Base-by-base conservation (phyloP, 2,329 filamentous ascomycete genomes). In the Chaetomium sp. region DNA sequence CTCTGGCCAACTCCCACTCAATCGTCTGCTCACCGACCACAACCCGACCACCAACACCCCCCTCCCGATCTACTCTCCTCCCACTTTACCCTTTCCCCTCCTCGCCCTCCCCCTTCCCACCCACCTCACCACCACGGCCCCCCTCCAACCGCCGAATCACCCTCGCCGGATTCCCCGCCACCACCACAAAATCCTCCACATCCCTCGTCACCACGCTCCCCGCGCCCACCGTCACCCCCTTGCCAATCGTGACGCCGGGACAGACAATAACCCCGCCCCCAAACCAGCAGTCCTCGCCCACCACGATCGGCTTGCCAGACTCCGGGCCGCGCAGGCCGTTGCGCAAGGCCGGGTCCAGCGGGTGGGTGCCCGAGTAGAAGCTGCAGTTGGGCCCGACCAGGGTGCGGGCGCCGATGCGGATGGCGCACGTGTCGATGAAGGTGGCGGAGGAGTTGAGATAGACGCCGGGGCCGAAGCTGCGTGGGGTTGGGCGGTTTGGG, bases 231-330 rank as follows among this genome's bases (percentile, higher is more conserved):
- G 88, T 90, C 4, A 80, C 82, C 0, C 92, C 92, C 62, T 83
- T 82, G 0, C 93, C 92, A 68, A 96, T 89, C 0, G 84, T 93
- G 27, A 96, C 87, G 0, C 92, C 92, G 0, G 91, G 87, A 51
- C 93, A 78, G 21, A 96, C 85, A 25, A 82, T 85, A 5, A 87
- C 87, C 72, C 88, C 89, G 0, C 90, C 90, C 1, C 88, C 90
- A 33, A 94, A 77, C 91, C 91, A 92, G 77, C 90, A 91, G 78
- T 96, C 92, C 68, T 92, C 88, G 0, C 89, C 91, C 60, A 96
- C 87, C 38, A 80, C 83, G 67, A 97, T 91, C 10, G 90, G 85
- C 70, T 85, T 87, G 0, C 92, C 93, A 9, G 79, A 72, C 75
- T 97, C 93, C 0, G 92, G 92, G 0, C 92, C 92, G 16, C 84